Conservation (phyloP, 2,329 filamentous ascomycete genomes). For the Penicillium palitans region DNA sequence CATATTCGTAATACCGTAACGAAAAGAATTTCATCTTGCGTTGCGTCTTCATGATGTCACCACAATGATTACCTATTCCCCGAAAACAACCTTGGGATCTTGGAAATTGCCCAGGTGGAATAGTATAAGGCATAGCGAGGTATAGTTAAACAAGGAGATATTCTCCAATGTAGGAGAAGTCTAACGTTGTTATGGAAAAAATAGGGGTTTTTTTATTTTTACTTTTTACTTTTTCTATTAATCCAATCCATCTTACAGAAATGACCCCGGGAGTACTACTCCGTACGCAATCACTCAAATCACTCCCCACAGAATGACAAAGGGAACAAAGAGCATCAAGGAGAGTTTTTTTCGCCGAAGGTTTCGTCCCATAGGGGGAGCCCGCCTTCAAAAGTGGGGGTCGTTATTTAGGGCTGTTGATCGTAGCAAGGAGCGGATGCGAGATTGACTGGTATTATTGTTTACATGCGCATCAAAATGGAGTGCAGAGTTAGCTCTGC, state of each 20-base stretch:
- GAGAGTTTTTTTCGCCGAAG: slow-evolving; percentile 2
- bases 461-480: slow-evolving; percentile 21
- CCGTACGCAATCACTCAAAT: slow-evolving; percentile 5
- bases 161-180: not conserved
- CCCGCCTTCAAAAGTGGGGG: slow-evolving; percentile 20
- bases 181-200: not conserved
- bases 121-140: not conserved
- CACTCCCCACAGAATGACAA: slow-evolving; percentile 17
- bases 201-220: not conserved
- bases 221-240: not conserved
- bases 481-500: slow-evolving; percentile 1
- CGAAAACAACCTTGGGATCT: not conserved
- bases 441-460: slow-evolving; percentile 25
- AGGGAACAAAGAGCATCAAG: slow-evolving; percentile 2
- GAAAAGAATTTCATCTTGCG: not conserved
- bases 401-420: slow-evolving; percentile 24
- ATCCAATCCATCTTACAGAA: not conserved
- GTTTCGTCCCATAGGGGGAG: slow-evolving; percentile 12
- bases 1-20: slow-evolving; percentile 1
- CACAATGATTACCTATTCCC: not conserved
- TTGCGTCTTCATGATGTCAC: slow-evolving; percentile 29
- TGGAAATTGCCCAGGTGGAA: not conserved
- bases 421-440: slow-evolving; percentile 27
- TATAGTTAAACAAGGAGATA: not conserved
- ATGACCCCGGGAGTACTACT: not conserved